Percentiles rank a stretch among this genome's conserved stretches.
These are phyloP conservation scores for Venturiaceae sp. DNA, from an alignment of 2,329 filamentous ascomycete genomes.

Conservation along the genomic window DNA sequence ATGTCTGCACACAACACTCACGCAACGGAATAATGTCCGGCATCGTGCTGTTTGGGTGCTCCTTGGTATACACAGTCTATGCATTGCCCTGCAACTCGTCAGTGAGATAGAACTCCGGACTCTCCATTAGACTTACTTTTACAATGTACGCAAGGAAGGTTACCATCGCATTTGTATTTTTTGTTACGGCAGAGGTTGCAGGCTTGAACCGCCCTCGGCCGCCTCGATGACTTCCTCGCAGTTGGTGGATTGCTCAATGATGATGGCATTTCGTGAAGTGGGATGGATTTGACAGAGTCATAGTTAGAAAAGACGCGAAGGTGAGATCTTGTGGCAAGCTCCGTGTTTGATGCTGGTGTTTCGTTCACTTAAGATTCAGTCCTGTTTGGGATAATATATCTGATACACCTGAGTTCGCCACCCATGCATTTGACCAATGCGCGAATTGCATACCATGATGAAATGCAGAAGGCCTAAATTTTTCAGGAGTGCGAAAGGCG, in stretches of 20 bases:
- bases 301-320: too few species aligned
- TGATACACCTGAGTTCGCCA: too few species aligned
- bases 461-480: neutral
- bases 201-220: conserved; percentile 15
- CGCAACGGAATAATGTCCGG: conserved; percentile 1
- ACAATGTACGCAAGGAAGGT: conserved; percentile 34
- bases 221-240: neutral
- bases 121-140: conserved; percentile 22
- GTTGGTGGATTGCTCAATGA: too few species aligned
- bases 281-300: too few species aligned
- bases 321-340: too few species aligned
- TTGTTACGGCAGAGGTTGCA: conserved; percentile 37
- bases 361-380: too few species aligned
- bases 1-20: conserved; percentile 3
- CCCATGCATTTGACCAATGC: too few species aligned
- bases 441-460: neutral
- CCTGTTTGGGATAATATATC: too few species aligned
- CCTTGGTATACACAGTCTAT: conserved; percentile 11
- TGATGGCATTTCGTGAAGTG: neutral
- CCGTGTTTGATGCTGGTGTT: too few species aligned
- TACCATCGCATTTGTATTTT: conserved; percentile 41
- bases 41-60: neutral
- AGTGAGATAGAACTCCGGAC: neutral
- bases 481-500: too few species aligned
- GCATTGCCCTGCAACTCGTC: conserved; percentile 2